Evolutionary conservation across 2,329 filamentous ascomycete species (phyloP), one percentile per base, ranked within the genome.

Genomic region (Aspergillus fumigatus): DNA sequence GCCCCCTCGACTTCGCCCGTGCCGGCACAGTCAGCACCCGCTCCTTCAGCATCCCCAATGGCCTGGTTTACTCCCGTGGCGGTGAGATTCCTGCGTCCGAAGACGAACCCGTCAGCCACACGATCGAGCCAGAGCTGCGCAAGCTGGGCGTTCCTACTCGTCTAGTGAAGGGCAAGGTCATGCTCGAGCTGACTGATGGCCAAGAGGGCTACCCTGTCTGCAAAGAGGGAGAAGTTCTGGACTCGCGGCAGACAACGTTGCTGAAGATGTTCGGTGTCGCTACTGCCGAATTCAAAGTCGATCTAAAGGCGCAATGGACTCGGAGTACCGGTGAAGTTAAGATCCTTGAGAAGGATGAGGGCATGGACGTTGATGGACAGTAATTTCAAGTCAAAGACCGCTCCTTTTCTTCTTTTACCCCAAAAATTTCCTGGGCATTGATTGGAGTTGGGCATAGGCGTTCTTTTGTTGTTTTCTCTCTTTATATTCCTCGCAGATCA

Each of bases 201-300:
- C 66, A 75, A 65, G 81, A 81, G 51, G 79, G 80, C 25, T 95
- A 92, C 72, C 82, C 82, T 9, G 86, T 99, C 51, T 97, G 93
- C 78, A 86, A 86, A 68, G 87, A 92, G 74, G 94, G 93, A 10
- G 85, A 97, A 70, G 82, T 86, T 48, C 77, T 99, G 64, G 92
- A 97, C 75, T 92, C 89, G 64, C 84, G 93, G 67, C 94, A 99
- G 82, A 97, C 94, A 56, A 88, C 92, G 62, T 78, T 99, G 70
- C 76, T 99, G 75, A 97, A 97, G 84, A 82, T 96, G 68, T 97
- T 99, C 77, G 88, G 91, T 53, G 85, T 97, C 56, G 90, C 89
- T 61, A 85, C 94, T 76, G 90, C 91, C 57, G 92, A 97, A 78
- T 99, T 99, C 79, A 87, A 82, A 73, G 86, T 99, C 57, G 82